Evolutionary conservation across 441 rosid species (phyloP).

Genomic region (Hura crepitans): DNA sequence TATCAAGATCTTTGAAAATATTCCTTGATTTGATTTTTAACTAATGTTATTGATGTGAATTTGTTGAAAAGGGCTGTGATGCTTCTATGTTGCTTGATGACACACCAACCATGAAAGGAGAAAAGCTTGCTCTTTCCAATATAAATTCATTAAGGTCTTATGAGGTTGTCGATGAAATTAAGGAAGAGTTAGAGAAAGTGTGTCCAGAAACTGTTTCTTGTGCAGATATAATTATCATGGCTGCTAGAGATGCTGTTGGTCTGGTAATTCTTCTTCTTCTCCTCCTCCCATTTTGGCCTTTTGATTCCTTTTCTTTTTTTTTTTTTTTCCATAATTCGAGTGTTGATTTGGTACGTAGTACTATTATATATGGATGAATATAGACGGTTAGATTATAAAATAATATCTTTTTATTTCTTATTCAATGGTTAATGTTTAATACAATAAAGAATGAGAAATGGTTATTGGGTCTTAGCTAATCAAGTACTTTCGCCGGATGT

Average conservation of each 20-base stretch:
- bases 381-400: too few species aligned
- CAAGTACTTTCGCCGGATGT: constrained; percentile 5
- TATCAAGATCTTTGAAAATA: neutral
- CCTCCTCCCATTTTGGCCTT: neutral
- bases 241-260: constrained; percentile 88
- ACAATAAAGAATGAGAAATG: neutral
- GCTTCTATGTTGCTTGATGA: constrained; percentile 88
- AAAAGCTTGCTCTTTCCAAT: constrained; percentile 77
- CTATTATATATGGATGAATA: too few species aligned
- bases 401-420: too few species aligned
- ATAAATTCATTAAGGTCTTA: constrained; percentile 77
- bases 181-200: constrained; percentile 65
- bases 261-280: constrained; percentile 40
- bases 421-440: too few species aligned
- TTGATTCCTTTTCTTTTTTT: neutral
- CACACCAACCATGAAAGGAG: constrained; percentile 77
- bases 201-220: constrained; percentile 84
- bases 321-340: too few species aligned
- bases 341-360: too few species aligned
- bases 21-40: constrained; percentile 3
- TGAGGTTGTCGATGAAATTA: constrained; percentile 67
- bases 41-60: too few species aligned
- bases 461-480: neutral
- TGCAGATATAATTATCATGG: constrained; percentile 85
- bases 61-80: constrained; percentile 66